phyloP scores from a whole-genome alignment of 169 alveolate species.

The Miamiensis avidus region DNA sequence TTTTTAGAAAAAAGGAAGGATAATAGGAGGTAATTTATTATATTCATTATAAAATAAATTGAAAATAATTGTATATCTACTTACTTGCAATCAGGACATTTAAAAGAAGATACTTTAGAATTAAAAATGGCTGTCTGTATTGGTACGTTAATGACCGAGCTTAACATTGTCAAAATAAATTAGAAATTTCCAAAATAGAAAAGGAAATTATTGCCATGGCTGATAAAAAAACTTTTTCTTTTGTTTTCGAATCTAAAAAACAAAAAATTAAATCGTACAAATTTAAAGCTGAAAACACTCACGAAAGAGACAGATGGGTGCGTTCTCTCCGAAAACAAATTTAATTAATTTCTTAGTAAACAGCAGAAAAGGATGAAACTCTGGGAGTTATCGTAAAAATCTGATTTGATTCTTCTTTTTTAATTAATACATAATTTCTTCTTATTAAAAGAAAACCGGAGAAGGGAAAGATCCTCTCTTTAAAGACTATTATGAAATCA shows the following conservation, averaged over 20 bases:
- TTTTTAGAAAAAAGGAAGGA: background rate
- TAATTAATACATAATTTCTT: too few relatives aligned
- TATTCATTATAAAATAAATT: background rate
- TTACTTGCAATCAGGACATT: background rate
- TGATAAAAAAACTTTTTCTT: background rate
- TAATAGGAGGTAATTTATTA: background rate
- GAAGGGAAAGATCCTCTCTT: background rate
- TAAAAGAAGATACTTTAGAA: conserved; percentile 8
- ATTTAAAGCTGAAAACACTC: background rate
- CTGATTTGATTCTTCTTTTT: background rate
- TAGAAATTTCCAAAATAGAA: background rate
- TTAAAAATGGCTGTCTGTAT: conserved; percentile 11
- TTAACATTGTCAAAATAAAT: conserved; percentile 1
- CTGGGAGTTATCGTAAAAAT: background rate
- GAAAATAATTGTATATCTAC: background rate
- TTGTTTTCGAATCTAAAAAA: background rate
- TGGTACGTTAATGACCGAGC: conserved; percentile 6
- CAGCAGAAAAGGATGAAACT: background rate
- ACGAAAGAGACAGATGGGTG: background rate
- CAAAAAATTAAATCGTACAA: background rate
- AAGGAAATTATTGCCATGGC: background rate
- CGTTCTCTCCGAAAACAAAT: too few relatives aligned
- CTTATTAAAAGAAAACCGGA: background rate
- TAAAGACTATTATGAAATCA: background rate
- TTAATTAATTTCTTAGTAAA: background rate